Conservation (phyloP, 2,329 filamentous ascomycete species). For the Teratosphaeria viscida region DNA sequence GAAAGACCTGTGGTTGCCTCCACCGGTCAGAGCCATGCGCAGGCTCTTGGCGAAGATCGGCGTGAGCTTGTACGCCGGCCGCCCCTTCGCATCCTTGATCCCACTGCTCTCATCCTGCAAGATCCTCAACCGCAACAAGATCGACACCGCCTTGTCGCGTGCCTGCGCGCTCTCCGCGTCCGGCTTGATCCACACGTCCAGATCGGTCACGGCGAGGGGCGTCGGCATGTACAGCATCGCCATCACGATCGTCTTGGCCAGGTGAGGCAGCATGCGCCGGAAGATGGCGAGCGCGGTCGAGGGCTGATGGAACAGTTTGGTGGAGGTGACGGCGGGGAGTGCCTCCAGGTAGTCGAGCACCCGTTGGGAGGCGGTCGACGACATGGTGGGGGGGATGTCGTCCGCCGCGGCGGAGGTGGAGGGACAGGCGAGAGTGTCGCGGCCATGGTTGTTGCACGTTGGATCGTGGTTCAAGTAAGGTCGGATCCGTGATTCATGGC, state of each 20-base stretch:
- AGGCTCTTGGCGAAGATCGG: conserved; percentile 75
- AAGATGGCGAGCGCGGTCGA: conserved; percentile 94
- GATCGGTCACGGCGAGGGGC: conserved; percentile 66
- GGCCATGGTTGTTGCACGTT: background rate
- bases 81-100: conserved; percentile 47
- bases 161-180: conserved; percentile 37
- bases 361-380: conserved; percentile 44
- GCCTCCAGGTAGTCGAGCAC: conserved; percentile 86
- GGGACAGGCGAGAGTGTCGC: background rate
- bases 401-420: background rate
- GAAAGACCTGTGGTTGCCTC: conserved; percentile 78
- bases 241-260: conserved; percentile 94
- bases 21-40: conserved; percentile 72
- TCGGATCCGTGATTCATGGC: background rate
- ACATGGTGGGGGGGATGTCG: conserved; percentile 15
- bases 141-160: conserved; percentile 72
- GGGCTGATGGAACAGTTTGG: conserved; percentile 87
- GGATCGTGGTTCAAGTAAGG: background rate
- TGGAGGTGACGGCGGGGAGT: conserved; percentile 80
- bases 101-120: conserved; percentile 46
- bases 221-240: conserved; percentile 81
- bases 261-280: conserved; percentile 86
- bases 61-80: conserved; percentile 63
- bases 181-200: conserved; percentile 78
- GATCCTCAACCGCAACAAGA: conserved; percentile 80